Base-by-base conservation (phyloP, 2,329 filamentous ascomycete species). In the Aspergillus clavatus region DNA sequence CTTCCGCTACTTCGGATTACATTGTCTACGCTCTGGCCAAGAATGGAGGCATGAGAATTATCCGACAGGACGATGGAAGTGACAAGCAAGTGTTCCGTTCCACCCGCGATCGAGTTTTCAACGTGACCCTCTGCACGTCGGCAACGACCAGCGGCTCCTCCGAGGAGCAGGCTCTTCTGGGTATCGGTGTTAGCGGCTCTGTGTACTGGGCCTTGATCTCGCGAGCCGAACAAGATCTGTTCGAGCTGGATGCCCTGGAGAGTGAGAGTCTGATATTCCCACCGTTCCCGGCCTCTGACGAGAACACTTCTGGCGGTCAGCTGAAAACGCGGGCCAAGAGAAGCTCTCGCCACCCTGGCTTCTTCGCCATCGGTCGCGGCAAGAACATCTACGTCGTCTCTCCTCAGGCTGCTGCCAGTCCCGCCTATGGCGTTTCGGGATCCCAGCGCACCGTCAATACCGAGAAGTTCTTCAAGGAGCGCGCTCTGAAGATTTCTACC, bases 21-120 rank as follows among this genome's bases (percentile, higher is more conserved):
- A 97, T 98, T 68, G 84, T 88, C 5, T 98, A 97, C 60, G 89
- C 89, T 35, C 87, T 95, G 75, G 87, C 87, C 35, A 96, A 95
- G 74, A 88, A 89, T 54, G 89, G 89, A 40, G 93, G 93, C 38
- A 81, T 98, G 59, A 84, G 91, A 45, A 86, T 98, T 46, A 96
- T 98, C 62, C 83, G 89, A 51, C 93, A 98, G 70, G 88, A 95
- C 55, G 89, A 95, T 61, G 93, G 93, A 47, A 85, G 84, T 55
- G 89, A 96, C 66, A 86, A 87, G 62, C 90, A 94, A 67, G 80
- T 97, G 18, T 97, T 97, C 68, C 88, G 87, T 42, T 85, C 90
- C 59, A 89, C 87, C 43, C 85, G 89, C 63, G 93, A 98, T 65
- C 88, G 93, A 52, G 87, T 97, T 46, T 97, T 97, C 75, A 96